A percentile compares a stretch with the other conserved stretches of the same genome.
Evolutionary conservation across 1,139 yeast species (phyloP).

Genomic region (Suhomyces kunorum): DNA sequence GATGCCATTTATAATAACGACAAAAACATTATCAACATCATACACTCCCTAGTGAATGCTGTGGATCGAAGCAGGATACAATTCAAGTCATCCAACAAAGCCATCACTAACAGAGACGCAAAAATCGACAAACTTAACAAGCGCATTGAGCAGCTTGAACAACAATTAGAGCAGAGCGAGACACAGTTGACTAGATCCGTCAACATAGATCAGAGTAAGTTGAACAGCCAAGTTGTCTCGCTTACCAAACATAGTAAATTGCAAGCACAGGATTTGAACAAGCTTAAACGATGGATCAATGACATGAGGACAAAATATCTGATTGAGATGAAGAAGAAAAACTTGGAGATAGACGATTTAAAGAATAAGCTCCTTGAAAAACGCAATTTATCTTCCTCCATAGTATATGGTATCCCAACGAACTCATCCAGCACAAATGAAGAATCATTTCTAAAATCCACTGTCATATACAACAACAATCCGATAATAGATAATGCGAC

Average conservation of each 20-base stretch:
- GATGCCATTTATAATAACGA: conserved; percentile 44
- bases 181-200: conserved; percentile 20
- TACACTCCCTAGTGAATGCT: conserved; percentile 42
- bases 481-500: conserved; percentile 36
- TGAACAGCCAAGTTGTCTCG: conserved; percentile 23
- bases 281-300: conserved; percentile 31
- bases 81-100: conserved; percentile 34
- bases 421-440: conserved; percentile 6
- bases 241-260: conserved; percentile 29
- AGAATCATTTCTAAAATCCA: conserved; percentile 22
- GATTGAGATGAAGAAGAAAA: conserved; percentile 43
- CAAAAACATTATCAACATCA: conserved; percentile 43
- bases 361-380: conserved; percentile 43
- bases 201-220: conserved; percentile 21
- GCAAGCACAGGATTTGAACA: conserved; percentile 33
- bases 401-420: conserved; percentile 31
- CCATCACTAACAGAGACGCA: conserved; percentile 33
- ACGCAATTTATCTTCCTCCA: conserved; percentile 35
- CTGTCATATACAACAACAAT: conserved; percentile 35
- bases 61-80: conserved; percentile 43
- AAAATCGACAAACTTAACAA: conserved; percentile 30
- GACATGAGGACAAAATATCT: conserved; percentile 42
- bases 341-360: conserved; percentile 37
- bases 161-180: conserved; percentile 19
- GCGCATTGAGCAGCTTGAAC: conserved; percentile 26